These are phyloP conservation scores for Spathaspora sp. DNA, from an alignment of 805 yeast genomes.

Conservation along the genomic window DNA sequence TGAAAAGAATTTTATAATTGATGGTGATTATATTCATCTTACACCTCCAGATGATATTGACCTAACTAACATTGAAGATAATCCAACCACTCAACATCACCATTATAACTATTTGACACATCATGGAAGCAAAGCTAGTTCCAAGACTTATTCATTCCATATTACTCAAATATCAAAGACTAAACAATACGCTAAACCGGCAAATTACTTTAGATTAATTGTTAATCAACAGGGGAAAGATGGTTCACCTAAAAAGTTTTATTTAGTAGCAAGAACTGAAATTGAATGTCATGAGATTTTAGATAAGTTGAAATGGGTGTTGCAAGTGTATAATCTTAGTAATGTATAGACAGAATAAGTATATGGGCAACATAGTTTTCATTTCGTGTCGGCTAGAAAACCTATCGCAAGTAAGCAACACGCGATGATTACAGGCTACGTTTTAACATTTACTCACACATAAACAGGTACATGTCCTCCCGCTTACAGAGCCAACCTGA, in stretches of 20 bases:
- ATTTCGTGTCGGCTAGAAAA: too few species aligned
- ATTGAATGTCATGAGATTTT: conserved; percentile 72
- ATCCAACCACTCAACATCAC: conserved; percentile 21
- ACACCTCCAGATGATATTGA: conserved; percentile 77
- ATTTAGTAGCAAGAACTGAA: conserved; percentile 68
- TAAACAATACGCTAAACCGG: conserved; percentile 71
- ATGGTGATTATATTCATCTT: conserved; percentile 90
- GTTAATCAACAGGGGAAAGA: conserved; percentile 46
- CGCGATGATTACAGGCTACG: too few species aligned
- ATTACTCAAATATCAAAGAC: conserved; percentile 70
- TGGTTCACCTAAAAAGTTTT: conserved; percentile 63
- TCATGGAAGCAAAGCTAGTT: conserved; percentile 47
- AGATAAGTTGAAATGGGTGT: conserved; percentile 56
- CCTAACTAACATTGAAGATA: conserved; percentile 12
- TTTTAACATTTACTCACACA: too few species aligned
- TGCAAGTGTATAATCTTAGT: conserved; percentile 47
- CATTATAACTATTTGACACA: conserved; percentile 37
- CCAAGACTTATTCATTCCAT: conserved; percentile 85
- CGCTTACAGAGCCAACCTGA: too few species aligned
- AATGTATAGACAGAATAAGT: conserved; percentile 2
- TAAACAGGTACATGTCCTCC: too few species aligned
- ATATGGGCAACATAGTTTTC: too few species aligned
- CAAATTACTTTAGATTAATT: conserved; percentile 77
- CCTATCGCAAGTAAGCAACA: too few species aligned
- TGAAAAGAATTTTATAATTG: conserved; percentile 84